Conservation (phyloP, 1,139 yeast genomes). For the Spathaspora sp. region DNA sequence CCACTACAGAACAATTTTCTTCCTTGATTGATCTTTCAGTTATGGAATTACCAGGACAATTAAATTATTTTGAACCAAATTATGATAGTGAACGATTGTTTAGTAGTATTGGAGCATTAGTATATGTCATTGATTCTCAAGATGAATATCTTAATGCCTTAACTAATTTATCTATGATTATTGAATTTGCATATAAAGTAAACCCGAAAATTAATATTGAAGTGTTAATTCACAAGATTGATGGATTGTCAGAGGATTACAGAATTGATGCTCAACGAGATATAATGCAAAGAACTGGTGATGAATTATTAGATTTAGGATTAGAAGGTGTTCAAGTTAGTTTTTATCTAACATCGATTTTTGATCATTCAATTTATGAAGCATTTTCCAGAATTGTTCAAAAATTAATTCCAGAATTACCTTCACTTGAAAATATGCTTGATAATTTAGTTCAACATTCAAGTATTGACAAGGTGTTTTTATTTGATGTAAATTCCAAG, state of each 20-base stretch:
- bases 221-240: conserved; percentile 91
- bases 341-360: conserved; percentile 88
- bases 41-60: conserved; percentile 96
- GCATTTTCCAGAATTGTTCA: conserved; percentile 93
- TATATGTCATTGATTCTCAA: conserved; percentile 91
- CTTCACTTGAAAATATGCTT: conserved; percentile 83
- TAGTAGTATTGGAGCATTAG: conserved; percentile 85
- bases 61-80: conserved; percentile 82
- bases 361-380: conserved; percentile 94
- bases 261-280: conserved; percentile 93
- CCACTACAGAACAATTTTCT: conserved; percentile 74
- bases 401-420: conserved; percentile 83
- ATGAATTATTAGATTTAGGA: conserved; percentile 85
- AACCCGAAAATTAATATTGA: conserved; percentile 88
- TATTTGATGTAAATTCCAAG: conserved; percentile 91
- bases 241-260: conserved; percentile 91
- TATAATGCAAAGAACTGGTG: conserved; percentile 94
- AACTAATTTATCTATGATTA: conserved; percentile 83
- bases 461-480: conserved; percentile 86
- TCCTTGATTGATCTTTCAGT: conserved; percentile 85
- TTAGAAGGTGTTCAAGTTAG: conserved; percentile 89
- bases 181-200: conserved; percentile 82
- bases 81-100: conserved; percentile 79
- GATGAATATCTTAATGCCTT: conserved; percentile 93
- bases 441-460: conserved; percentile 88